A percentile compares a stretch with the other conserved stretches of the same genome.
phyloP scores from a whole-genome alignment of 2,329 filamentous ascomycete genomes.

The Aspergillus sp. region DNA sequence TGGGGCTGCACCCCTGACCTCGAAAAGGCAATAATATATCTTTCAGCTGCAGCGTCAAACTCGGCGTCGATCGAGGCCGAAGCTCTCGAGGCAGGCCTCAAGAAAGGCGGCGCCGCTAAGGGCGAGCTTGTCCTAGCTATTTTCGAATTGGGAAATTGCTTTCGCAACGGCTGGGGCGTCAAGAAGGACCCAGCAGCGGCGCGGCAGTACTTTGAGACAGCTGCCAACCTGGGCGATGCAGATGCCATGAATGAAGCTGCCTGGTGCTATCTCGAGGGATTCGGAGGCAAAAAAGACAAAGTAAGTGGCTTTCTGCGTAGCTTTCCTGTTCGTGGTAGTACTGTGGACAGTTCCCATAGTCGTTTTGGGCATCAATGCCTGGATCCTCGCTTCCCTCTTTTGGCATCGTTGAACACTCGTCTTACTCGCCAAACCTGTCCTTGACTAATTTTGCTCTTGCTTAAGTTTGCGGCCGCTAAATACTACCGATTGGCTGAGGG shows the following conservation, averaged over 20 bases:
- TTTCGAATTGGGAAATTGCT: slow-evolving; percentile 76
- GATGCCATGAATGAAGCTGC: slow-evolving; percentile 97
- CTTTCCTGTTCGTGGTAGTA: not conserved
- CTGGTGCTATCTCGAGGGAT: slow-evolving; percentile 96
- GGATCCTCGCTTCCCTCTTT: slow-evolving; percentile 20
- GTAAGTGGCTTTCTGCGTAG: slow-evolving; percentile 56
- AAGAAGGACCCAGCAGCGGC: slow-evolving; percentile 82
- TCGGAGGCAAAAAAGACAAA: slow-evolving; percentile 97
- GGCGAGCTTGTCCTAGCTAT: slow-evolving; percentile 95
- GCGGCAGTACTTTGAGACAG: slow-evolving; percentile 91
- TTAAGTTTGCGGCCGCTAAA: slow-evolving; percentile 64
- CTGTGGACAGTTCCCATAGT: not conserved
- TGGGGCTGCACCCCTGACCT: slow-evolving; percentile 82
- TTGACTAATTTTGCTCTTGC: slow-evolving; percentile 9
- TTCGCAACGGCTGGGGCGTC: slow-evolving; percentile 93
- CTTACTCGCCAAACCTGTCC: slow-evolving; percentile 7
- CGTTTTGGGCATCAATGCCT: slow-evolving; percentile 36
- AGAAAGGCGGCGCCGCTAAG: slow-evolving; percentile 91
- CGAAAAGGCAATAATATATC: slow-evolving; percentile 73
- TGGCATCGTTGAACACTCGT: slow-evolving; percentile 14
- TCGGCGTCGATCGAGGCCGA: slow-evolving; percentile 82
- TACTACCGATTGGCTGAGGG: slow-evolving; percentile 91
- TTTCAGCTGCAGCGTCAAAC: slow-evolving; percentile 86
- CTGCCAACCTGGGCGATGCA: slow-evolving; percentile 91
- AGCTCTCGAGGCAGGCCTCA: slow-evolving; percentile 81